Conservation (phyloP, 2,329 filamentous ascomycete genomes). For the Alternaria brassicae region DNA sequence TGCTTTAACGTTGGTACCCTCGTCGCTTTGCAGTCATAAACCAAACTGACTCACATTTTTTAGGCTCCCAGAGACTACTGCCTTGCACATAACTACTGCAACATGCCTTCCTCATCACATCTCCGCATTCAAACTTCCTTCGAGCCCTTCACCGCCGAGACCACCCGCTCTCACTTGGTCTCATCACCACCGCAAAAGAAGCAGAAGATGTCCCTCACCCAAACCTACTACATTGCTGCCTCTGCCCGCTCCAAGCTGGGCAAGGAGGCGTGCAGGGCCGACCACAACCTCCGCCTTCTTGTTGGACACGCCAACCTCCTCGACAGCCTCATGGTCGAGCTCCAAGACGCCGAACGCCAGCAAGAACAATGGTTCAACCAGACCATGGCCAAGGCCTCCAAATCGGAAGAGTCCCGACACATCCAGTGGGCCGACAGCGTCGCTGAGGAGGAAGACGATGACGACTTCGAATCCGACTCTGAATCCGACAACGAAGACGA, state of each 20-base stretch:
- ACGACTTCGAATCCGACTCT: conserved; percentile 52
- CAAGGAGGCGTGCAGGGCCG: conserved; percentile 83
- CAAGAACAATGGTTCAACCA: conserved; percentile 99
- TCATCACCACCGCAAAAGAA: conserved; percentile 59
- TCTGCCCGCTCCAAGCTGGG: conserved; percentile 96
- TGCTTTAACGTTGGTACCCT: conserved; percentile 43
- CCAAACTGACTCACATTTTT: conserved; percentile 61
- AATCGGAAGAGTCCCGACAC: conserved; percentile 68
- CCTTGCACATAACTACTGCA: conserved; percentile 35
- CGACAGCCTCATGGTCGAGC: conserved; percentile 88
- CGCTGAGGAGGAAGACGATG: conserved; percentile 75
- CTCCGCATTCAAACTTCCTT: conserved; percentile 57
- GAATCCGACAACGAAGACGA: conserved; percentile 64
- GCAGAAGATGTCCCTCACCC: conserved; percentile 96
- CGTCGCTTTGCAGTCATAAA: conserved; percentile 38
- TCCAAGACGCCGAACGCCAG: conserved; percentile 91
- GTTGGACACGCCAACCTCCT: conserved; percentile 99
- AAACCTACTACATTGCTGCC: conserved; percentile 98
- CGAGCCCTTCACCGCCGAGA: conserved; percentile 55
- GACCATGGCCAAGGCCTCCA: conserved; percentile 79
- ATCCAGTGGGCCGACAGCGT: conserved; percentile 88
- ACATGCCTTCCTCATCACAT: conserved; percentile 57
- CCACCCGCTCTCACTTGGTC: conserved; percentile 53
- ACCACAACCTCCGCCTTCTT: conserved; percentile 93
- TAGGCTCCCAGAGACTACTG: conserved; percentile 42